Evolutionary conservation across 441 rosid genomes (phyloP), one percentile per base, ranked within the genome.

Genomic region (Aleurites moluccanus): DNA sequence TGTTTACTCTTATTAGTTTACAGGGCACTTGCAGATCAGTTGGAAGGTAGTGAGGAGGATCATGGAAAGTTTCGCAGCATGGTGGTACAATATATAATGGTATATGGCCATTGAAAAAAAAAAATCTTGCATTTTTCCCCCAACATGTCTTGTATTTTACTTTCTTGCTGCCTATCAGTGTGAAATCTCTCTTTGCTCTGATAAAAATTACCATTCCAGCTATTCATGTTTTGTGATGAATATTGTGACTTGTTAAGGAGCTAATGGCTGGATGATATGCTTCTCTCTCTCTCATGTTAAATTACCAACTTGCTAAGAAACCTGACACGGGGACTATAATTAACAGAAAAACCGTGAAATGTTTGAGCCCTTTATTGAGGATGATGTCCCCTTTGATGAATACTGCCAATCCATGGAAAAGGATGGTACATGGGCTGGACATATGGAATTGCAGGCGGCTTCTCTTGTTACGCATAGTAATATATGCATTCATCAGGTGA

Each of bases 361-460:
- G 82, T 92, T 88, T 75, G 97, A 92, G 80, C 98, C 99, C 33
- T 94, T 94, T 84, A 89, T 94, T 13, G 98, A 94, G 88, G 99
- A 94, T 83, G 99, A 89, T 56, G 83, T 90, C 27, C 97, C 97
- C 0, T 94, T 94, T 81, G 94, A 91, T 67, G 94, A 94, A 69
- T 94, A 94, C 70, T 90, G 96, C 75, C 87, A 80, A 75, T 86
- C 85, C 67, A 92, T 92, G 97, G 92, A 86, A 62, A 83, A 83
- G 40, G 99, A 92, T 84, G 96, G 97, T 61, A 89, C 97, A 38
- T 94, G 99, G 99, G 98, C 99, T 57, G 99, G 99, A 60, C 92
- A 94, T 80, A 91, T 94, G 97, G 99, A 94, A 77, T 75, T 92
- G 77, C 99, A 94, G 66, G 99, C 99, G 62, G 91, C 96, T 81